Base-by-base conservation (phyloP, 441 rosid genomes). In the Pelargonium cotyledonis region DNA sequence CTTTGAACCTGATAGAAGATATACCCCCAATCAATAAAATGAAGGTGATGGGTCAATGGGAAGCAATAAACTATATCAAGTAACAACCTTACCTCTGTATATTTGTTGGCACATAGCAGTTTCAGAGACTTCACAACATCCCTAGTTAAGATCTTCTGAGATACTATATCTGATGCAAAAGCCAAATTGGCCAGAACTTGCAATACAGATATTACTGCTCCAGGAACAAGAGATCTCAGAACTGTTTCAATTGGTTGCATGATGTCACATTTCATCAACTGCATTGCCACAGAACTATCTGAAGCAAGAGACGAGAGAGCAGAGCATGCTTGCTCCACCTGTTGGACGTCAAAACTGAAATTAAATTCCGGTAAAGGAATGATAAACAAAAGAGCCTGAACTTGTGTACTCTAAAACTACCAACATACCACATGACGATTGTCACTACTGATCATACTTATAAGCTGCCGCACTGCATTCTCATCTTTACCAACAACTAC, bases 371-470 rank as follows among this genome's bases (percentile, higher is more conserved):
- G 35, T 26, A 58, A 67, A 68, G 65, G 63, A 70, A 75, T 47
- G 69, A 77, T 21, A 75, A 63, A 69, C 4, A 55, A 19, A 14
- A 6, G 23, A 73, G 26, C 26, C n/a, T 63, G 44, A 19, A 65
- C 62, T 35, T 63, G 21, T 29, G 62, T 66, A 23, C 35, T 69
- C 60, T 70, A 80, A 67, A 66, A 72, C 72, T 61, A 70, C 64
- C 67, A 79, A 73, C 84, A 60, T 87, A 95, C 97, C 96, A 90
- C 97, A 43, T 91, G 96, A 51, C 80, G 88, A 51, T 92, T 79
- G 76, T 95, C 97, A 77, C 97, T 91, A 75, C 92, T 91, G 77
- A 95, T 95, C 99, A 91, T 95, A 70, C 99, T 95, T 81, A 91
- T 91, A 70, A 95, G 97, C 84, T 95, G 97, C 68, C 97, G 85